These are phyloP conservation scores for Neoscytalidium dimidiatum DNA, from an alignment of 2,329 filamentous ascomycete species.

Conservation along the genomic window DNA sequence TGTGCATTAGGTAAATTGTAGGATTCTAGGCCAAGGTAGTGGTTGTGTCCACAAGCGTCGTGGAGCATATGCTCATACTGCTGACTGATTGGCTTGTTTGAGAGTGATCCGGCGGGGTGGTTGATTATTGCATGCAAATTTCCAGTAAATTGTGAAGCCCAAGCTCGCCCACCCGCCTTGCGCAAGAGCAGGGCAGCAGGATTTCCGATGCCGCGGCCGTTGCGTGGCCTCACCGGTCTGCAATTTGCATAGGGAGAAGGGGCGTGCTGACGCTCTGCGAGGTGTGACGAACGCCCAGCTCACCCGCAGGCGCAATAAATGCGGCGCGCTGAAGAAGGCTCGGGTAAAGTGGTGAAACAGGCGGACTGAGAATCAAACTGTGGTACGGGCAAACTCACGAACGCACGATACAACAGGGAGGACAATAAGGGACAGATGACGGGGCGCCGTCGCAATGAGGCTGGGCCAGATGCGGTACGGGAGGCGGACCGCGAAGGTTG, in stretches of 20 bases:
- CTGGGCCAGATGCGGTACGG: not conserved
- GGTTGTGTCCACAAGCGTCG: not conserved
- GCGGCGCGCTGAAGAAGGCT: not conserved
- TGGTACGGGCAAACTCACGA: not conserved
- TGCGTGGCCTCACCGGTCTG: not conserved
- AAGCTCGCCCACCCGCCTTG: not conserved
- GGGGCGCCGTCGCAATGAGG: not conserved
- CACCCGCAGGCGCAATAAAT: not conserved
- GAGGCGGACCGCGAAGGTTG: not conserved
- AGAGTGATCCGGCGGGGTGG: not conserved
- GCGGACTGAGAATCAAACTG: not conserved
- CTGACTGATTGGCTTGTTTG: conserved; percentile 9
- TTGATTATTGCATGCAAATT: conserved; percentile 14
- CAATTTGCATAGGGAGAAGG: conserved; percentile 3
- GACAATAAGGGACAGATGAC: not conserved
- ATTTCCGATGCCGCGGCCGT: not conserved
- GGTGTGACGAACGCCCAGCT: not conserved
- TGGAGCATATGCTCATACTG: not conserved
- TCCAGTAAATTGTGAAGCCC: conserved; percentile 11
- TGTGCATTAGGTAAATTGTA: too few relatives aligned
- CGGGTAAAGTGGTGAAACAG: conserved; percentile 2
- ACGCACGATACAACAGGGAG: not conserved
- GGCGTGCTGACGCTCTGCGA: not conserved
- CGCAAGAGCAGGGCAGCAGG: not conserved
- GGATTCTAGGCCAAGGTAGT: not conserved